Conservation (phyloP, 768 basidiomycete genomes). For the Pseudohyphozyma bogoriensis region DNA sequence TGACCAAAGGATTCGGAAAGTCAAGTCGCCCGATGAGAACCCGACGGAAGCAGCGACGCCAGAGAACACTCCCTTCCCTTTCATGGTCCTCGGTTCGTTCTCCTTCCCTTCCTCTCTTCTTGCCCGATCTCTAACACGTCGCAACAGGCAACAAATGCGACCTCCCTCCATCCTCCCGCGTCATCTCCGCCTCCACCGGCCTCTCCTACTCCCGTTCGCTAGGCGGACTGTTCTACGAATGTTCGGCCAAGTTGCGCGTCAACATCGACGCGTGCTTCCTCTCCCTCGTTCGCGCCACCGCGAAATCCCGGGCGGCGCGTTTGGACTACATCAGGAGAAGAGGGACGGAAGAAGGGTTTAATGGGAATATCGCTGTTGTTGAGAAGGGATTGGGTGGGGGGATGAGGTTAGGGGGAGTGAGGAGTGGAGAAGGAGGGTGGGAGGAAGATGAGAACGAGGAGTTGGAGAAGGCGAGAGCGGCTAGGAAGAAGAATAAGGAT, state of each 20-base stretch:
- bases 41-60: slow-evolving; percentile 10
- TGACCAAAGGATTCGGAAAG: slow-evolving; percentile 17
- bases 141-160: slow-evolving; percentile 22
- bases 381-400: too few relatives aligned
- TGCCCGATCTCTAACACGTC: background rate
- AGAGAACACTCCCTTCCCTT: slow-evolving; percentile 24
- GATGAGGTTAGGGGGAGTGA: too few relatives aligned
- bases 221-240: slow-evolving; percentile 61
- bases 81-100: slow-evolving; percentile 16
- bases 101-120: background rate
- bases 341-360: slow-evolving; percentile 7
- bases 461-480: background rate
- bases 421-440: background rate
- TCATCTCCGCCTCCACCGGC: background rate
- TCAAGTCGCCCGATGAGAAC: slow-evolving; percentile 6
- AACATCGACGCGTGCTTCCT: slow-evolving; percentile 95
- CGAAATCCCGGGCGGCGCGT: slow-evolving; percentile 57
- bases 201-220: background rate
- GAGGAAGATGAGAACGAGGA: slow-evolving; percentile 1
- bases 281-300: slow-evolving; percentile 83
- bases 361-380: slow-evolving; percentile 7
- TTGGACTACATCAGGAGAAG: background rate
- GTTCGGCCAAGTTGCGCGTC: slow-evolving; percentile 89
- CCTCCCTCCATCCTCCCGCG: background rate
- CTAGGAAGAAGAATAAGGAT: slow-evolving; percentile 1